Evolutionary conservation across 2,329 filamentous ascomycete species (phyloP).

Genomic region (Tothia fuscella): DNA sequence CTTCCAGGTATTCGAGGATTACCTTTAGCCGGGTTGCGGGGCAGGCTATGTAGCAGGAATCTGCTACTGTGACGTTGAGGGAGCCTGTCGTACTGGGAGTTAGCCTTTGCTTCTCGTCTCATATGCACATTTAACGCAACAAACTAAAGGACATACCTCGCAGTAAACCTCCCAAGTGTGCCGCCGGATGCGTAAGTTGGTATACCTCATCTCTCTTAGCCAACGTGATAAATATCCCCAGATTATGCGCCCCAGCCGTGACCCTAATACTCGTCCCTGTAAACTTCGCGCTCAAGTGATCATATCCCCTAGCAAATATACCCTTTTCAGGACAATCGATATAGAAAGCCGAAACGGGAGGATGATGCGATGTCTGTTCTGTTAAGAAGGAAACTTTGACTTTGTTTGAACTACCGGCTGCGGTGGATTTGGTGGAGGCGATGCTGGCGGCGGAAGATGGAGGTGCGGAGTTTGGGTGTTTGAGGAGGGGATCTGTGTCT

Average conservation of each 20-base stretch:
- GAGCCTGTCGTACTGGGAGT: slow-evolving; percentile 38
- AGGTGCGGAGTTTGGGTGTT: slow-evolving; percentile 30
- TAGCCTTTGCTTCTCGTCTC: not conserved
- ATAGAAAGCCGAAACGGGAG: slow-evolving; percentile 91
- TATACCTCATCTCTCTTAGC: slow-evolving; percentile 79
- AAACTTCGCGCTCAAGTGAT: slow-evolving; percentile 95
- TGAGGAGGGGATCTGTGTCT: slow-evolving; percentile 55
- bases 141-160: slow-evolving; percentile 48
- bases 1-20: slow-evolving; percentile 85
- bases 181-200: slow-evolving; percentile 87
- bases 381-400: slow-evolving; percentile 87
- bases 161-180: slow-evolving; percentile 77
- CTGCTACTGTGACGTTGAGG: slow-evolving; percentile 82
- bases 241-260: slow-evolving; percentile 80
- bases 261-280: slow-evolving; percentile 92
- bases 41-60: slow-evolving; percentile 80
- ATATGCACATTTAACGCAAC: too few species aligned
- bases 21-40: slow-evolving; percentile 82
- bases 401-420: slow-evolving; percentile 21
- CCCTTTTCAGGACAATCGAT: slow-evolving; percentile 87
- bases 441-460: slow-evolving; percentile 25
- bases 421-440: slow-evolving; percentile 23
- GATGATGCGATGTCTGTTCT: slow-evolving; percentile 96
- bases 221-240: slow-evolving; percentile 88
- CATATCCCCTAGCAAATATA: slow-evolving; percentile 76